These are phyloP conservation scores for Onygena corvina DNA, from an alignment of 2,329 filamentous ascomycete species.

Conservation along the genomic window DNA sequence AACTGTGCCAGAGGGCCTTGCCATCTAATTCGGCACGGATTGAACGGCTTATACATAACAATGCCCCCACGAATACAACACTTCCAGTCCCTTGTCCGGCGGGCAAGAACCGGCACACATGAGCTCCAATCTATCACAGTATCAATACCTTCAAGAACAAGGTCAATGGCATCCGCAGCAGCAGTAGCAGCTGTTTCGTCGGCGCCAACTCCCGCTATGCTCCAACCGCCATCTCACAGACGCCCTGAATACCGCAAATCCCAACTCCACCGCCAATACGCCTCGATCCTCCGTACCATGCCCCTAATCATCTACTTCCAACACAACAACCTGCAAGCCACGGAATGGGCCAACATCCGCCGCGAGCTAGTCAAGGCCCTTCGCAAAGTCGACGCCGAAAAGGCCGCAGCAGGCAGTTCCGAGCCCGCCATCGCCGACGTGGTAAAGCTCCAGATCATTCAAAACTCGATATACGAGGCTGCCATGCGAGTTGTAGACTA, in stretches of 20 bases:
- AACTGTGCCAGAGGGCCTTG: neutral
- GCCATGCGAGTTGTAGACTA: constrained; percentile 80
- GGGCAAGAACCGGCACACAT: constrained; percentile 25
- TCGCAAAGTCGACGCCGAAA: constrained; percentile 53
- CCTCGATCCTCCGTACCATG: constrained; percentile 72
- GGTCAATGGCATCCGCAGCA: constrained; percentile 27
- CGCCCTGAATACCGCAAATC: constrained; percentile 78
- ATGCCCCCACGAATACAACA: constrained; percentile 47
- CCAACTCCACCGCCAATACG: constrained; percentile 76
- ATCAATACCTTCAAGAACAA: constrained; percentile 3
- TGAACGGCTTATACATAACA: constrained; percentile 15
- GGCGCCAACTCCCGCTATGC: constrained; percentile 32
- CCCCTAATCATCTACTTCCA: constrained; percentile 80
- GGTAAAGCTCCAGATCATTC: constrained; percentile 69
- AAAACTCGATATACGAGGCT: constrained; percentile 77
- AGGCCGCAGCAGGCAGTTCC: constrained; percentile 43
- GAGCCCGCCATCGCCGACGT: constrained; percentile 41
- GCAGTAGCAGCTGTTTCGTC: constrained; percentile 23
- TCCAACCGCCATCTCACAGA: constrained; percentile 76
- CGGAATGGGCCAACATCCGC: constrained; percentile 61
- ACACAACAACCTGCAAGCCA: constrained; percentile 62
- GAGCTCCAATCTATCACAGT: constrained; percentile 16
- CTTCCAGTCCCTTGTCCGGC: constrained; percentile 23
- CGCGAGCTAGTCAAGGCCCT: constrained; percentile 54
- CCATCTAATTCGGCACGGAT: neutral